A percentile compares a stretch with the other conserved stretches of the same genome.
These are phyloP conservation scores for Linanthus parryae DNA, from an alignment of 148 eudicot genomes.

Conservation along the genomic window DNA sequence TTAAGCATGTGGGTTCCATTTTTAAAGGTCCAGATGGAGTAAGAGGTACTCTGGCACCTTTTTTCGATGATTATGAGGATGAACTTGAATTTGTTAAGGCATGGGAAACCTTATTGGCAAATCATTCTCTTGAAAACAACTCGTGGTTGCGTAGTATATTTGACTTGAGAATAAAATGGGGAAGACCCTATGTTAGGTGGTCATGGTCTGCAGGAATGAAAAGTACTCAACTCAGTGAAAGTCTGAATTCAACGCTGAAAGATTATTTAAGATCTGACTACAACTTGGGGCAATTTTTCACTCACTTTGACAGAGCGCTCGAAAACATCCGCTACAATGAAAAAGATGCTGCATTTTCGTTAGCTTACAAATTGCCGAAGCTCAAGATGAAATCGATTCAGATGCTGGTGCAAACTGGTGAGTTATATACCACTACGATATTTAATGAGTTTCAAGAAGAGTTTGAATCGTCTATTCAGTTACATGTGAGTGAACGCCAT, in stretches of 20 bases:
- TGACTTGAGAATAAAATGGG: constrained; percentile 18
- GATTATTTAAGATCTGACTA: constrained; percentile 9
- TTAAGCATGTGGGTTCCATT: constrained; percentile 10
- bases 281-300: constrained; percentile 18
- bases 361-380: constrained; percentile 8
- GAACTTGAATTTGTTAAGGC: constrained; percentile 15
- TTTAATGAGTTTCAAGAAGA: constrained; percentile 19
- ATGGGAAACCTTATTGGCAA: constrained; percentile 17
- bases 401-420: constrained; percentile 16
- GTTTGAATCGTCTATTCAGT: constrained; percentile 14
- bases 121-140: constrained; percentile 13
- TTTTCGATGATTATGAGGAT: constrained; percentile 11
- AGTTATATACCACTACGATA: constrained; percentile 14
- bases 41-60: neutral
- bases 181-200: constrained; percentile 8
- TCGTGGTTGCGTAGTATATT: constrained; percentile 17
- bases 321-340: constrained; percentile 17
- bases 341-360: constrained; percentile 13
- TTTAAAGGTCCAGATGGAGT: constrained; percentile 6
- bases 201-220: constrained; percentile 7
- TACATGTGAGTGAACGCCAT: constrained; percentile 10
- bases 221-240: constrained; percentile 9
- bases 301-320: constrained; percentile 10
- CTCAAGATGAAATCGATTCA: constrained; percentile 12
- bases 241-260: constrained; percentile 9